Conservation (phyloP, 306 rosid genomes). For the Ormosia semicastrata region DNA sequence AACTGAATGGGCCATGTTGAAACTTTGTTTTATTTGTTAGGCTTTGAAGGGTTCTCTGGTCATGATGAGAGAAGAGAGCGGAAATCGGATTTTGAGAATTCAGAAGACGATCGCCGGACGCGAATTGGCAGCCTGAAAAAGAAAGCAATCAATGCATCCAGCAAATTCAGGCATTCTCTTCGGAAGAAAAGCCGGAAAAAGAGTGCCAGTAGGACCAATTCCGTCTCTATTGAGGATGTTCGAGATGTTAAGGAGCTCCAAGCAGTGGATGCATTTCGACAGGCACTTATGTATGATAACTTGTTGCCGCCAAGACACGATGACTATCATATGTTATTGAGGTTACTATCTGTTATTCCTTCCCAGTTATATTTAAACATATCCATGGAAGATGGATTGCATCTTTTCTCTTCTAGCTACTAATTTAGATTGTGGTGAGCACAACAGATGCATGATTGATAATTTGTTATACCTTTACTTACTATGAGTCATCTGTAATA, state of each 20-base stretch:
- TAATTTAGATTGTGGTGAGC: not conserved
- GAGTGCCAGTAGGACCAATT: slow-evolving; percentile 30
- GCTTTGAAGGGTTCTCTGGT: slow-evolving; percentile 75
- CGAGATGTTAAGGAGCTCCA: slow-evolving; percentile 76
- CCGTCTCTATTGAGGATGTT: slow-evolving; percentile 83
- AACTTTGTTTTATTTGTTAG: slow-evolving; percentile 35
- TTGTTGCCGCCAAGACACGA: slow-evolving; percentile 70
- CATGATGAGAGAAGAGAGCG: slow-evolving; percentile 71
- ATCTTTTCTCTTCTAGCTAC: not conserved
- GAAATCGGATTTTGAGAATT: slow-evolving; percentile 70
- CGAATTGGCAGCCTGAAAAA: slow-evolving; percentile 73
- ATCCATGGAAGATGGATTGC: not conserved
- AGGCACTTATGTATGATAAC: slow-evolving; percentile 59
- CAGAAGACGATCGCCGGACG: slow-evolving; percentile 76
- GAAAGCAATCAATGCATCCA: slow-evolving; percentile 82
- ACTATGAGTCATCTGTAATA: not conserved
- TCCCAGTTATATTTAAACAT: not conserved
- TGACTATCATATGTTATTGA: slow-evolving; percentile 79
- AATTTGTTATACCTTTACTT: not conserved
- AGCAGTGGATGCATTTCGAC: slow-evolving; percentile 76
- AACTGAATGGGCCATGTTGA: not conserved
- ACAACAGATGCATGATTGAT: not conserved
- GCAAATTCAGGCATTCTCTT: slow-evolving; percentile 80
- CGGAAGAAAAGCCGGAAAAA: slow-evolving; percentile 65
- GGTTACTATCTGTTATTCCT: slow-evolving; percentile 41